These are phyloP conservation scores for Agaricus subrufescens DNA, from an alignment of 768 basidiomycete genomes.

Conservation along the genomic window DNA sequence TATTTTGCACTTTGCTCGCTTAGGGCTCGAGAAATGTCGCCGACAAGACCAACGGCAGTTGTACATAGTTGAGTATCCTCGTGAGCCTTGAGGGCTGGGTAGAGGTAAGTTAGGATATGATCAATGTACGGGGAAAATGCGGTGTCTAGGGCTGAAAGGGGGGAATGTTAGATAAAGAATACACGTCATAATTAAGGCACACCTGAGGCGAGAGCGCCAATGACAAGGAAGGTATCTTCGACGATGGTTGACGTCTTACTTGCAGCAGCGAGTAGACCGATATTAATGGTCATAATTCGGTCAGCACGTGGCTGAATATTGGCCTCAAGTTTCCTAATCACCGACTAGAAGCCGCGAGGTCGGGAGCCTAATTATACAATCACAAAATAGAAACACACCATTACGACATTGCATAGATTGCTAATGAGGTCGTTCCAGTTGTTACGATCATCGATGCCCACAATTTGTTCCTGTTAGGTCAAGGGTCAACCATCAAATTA, in stretches of 20 bases:
- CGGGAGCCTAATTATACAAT: not conserved
- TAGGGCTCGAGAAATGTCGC: slow-evolving; percentile 93
- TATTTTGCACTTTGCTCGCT: slow-evolving; percentile 82
- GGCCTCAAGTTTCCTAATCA: slow-evolving; percentile 77
- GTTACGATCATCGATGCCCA: slow-evolving; percentile 93
- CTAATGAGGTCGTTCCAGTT: slow-evolving; percentile 99
- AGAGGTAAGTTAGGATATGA: slow-evolving; percentile 82
- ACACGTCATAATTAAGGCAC: slow-evolving; percentile 12
- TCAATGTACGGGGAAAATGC: slow-evolving; percentile 79
- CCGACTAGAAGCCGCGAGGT: slow-evolving; percentile 44
- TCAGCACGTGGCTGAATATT: slow-evolving; percentile 88
- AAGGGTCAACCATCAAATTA: not conserved
- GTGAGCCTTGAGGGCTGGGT: slow-evolving; percentile 84
- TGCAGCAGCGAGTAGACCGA: slow-evolving; percentile 80
- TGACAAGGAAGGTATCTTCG: slow-evolving; percentile 93
- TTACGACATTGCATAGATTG: slow-evolving; percentile 88
- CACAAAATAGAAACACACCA: slow-evolving; percentile 44
- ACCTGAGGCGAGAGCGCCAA: slow-evolving; percentile 83
- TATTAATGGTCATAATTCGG: slow-evolving; percentile 89
- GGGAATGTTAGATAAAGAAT: not conserved
- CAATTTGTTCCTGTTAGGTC: slow-evolving; percentile 71
- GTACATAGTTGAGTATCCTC: slow-evolving; percentile 96
- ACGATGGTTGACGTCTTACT: slow-evolving; percentile 92
- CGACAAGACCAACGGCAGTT: slow-evolving; percentile 92
- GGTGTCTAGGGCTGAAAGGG: slow-evolving; percentile 58